Evolutionary conservation across 2,329 filamentous ascomycete genomes (phyloP), one percentile per base, ranked within the genome.

Genomic region (Paraconiothyrium brasiliense): DNA sequence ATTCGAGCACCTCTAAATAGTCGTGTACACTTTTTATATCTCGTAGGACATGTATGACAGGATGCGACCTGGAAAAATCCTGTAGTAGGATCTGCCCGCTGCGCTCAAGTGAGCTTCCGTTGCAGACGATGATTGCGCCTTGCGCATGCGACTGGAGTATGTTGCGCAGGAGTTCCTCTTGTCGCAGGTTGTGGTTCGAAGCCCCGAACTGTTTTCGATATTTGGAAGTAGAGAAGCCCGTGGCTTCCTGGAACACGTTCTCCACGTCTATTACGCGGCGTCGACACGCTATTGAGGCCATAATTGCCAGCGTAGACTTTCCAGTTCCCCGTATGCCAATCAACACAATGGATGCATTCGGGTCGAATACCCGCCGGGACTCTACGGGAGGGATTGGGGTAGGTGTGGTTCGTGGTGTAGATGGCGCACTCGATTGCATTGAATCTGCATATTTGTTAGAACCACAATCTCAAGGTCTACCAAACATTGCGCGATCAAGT

Each of bases 271-370:
- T 80, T 2, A 93, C 83, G 57, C 87, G 87, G 44, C 89, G 84
- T 57, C 87, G 86, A 75, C 91, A 88, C 52, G 90, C 89, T 8
- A 89, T 88, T 0, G 90, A 90, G 6, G 90, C 89, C 64, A 94
- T 92, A 51, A 94, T 86, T 14, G 89, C 91, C 11, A 94, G 81
- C 1, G 90, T 92, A 1, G 90, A 90, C 76, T 93, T 93, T 16
- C 91, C 91, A 5, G 89, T 87, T 11, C 91, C 91, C 14, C 90
- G 87, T 59, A 92, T 88, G 2, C 91, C 91, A 24, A 91, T 85
- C 20, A 94, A 82, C 7, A 93, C 85, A 58, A 94, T 87, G 1
- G 91, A 92, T 1, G 89, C 88, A 80, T 91, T 85, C 10, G 83
- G 76, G 9, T 82, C 79, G 70, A 90, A 91, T 20, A 71, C 70